Percentiles rank a stretch among this genome's conserved stretches.
Conservation (phyloP, 257 asterid genomes). For the Fraxinus pennsylvanica region DNA sequence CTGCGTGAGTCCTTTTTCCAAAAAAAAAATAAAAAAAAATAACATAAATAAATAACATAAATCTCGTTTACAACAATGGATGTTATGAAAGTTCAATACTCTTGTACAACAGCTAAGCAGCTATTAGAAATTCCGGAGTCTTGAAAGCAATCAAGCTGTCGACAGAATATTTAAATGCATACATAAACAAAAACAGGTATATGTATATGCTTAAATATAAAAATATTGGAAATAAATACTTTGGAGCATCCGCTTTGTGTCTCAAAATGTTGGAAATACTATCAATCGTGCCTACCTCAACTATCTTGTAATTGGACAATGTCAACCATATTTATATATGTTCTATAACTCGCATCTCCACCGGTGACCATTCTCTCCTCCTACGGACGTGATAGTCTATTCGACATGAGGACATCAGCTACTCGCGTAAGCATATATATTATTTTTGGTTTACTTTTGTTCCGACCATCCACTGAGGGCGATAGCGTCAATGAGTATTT, state of each 20-base stretch:
- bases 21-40: too few species aligned
- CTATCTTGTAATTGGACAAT: neutral
- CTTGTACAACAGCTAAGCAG: slow-evolving; percentile 22
- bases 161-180: slow-evolving; percentile 25
- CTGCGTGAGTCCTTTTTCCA: too few species aligned
- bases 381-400: neutral
- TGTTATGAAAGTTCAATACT: slow-evolving; percentile 6
- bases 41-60: too few species aligned
- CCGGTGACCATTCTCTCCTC: neutral
- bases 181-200: slow-evolving; percentile 27
- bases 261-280: slow-evolving; percentile 24
- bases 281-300: slow-evolving; percentile 24
- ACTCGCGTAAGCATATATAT: slow-evolving; percentile 11
- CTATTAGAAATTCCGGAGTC: slow-evolving; percentile 17
- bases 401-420: slow-evolving; percentile 29
- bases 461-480: neutral
- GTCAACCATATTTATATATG: neutral
- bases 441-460: slow-evolving; percentile 12
- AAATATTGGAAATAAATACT: slow-evolving; percentile 10
- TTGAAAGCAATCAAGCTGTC: slow-evolving; percentile 41
- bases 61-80: neutral
- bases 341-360: neutral
- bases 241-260: slow-evolving; percentile 33
- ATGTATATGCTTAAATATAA: slow-evolving; percentile 19
- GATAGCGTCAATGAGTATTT: slow-evolving; percentile 18